These are phyloP conservation scores for Yamadazyma friedrichii DNA, from an alignment of 1,139 yeast species.

Conservation along the genomic window DNA sequence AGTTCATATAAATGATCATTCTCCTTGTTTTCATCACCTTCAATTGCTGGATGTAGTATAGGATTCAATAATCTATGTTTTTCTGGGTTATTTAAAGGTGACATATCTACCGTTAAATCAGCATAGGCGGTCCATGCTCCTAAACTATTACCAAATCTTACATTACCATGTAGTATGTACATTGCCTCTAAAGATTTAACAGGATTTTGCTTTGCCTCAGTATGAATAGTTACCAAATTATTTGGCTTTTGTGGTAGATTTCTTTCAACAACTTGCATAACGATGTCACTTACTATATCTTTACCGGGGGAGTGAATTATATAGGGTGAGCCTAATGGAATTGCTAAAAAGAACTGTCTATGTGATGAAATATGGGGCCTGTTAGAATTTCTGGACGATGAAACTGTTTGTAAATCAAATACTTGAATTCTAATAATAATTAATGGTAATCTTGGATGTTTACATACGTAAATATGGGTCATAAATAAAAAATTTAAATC, in stretches of 20 bases:
- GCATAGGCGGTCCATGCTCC: slow-evolving; percentile 77
- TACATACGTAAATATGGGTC: slow-evolving; percentile 64
- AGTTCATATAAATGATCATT: slow-evolving; percentile 10
- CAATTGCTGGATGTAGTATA: slow-evolving; percentile 5
- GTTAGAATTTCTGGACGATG: slow-evolving; percentile 14
- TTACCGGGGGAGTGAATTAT: slow-evolving; percentile 57
- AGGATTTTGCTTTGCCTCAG: slow-evolving; percentile 40
- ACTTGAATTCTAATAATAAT: slow-evolving; percentile 64
- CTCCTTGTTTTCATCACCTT: slow-evolving; percentile 6
- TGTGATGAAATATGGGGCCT: slow-evolving; percentile 49
- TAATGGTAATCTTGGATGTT: slow-evolving; percentile 62
- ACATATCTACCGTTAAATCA: slow-evolving; percentile 57
- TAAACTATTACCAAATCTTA: slow-evolving; percentile 56
- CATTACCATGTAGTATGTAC: slow-evolving; percentile 57
- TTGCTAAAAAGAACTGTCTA: slow-evolving; percentile 61
- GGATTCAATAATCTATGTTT: slow-evolving; percentile 24
- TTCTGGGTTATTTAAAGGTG: slow-evolving; percentile 51
- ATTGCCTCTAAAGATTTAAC: slow-evolving; percentile 54
- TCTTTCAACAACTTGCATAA: slow-evolving; percentile 58
- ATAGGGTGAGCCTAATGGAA: slow-evolving; percentile 68
- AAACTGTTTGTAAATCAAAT: slow-evolving; percentile 49
- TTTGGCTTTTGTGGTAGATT: slow-evolving; percentile 43
- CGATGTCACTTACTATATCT: slow-evolving; percentile 49
- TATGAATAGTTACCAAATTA: slow-evolving; percentile 26
- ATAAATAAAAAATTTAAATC: slow-evolving; percentile 51